These are phyloP conservation scores for Candida insectalens DNA, from an alignment of 805 yeast species.

Conservation along the genomic window DNA sequence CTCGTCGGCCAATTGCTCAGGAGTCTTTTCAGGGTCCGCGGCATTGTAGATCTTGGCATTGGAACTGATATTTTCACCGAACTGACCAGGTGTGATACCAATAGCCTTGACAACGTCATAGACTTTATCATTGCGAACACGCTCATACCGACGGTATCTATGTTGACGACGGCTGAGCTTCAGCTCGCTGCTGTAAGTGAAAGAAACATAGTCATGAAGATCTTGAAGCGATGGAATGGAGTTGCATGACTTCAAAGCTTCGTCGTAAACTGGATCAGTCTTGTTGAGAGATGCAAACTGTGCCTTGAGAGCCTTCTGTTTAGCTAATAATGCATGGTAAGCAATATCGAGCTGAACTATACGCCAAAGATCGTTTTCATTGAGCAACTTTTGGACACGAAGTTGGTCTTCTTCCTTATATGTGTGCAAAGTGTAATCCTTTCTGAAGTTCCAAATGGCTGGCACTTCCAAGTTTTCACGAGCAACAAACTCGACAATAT, in stretches of 20 bases:
- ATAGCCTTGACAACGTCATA: constrained; percentile 57
- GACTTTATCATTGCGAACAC: constrained; percentile 54
- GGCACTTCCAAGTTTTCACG: constrained; percentile 86
- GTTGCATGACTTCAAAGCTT: constrained; percentile 43
- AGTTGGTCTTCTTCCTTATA: constrained; percentile 32
- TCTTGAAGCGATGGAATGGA: constrained; percentile 80
- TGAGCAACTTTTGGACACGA: constrained; percentile 41
- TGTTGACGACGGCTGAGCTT: constrained; percentile 41
- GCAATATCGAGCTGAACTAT: constrained; percentile 80
- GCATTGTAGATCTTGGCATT: constrained; percentile 64
- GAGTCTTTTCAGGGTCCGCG: constrained; percentile 54
- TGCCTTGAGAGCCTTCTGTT: constrained; percentile 47
- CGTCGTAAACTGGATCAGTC: constrained; percentile 49
- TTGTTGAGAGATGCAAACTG: constrained; percentile 44
- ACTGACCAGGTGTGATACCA: constrained; percentile 71
- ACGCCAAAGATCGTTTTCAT: constrained; percentile 88
- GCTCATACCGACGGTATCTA: constrained; percentile 53
- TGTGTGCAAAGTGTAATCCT: constrained; percentile 69
- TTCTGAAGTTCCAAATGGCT: constrained; percentile 89
- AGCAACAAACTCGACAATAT: constrained; percentile 60
- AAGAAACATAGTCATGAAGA: constrained; percentile 71
- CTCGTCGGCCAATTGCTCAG: constrained; percentile 42
- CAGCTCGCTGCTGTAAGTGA: constrained; percentile 52
- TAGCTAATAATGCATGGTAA: constrained; percentile 74
- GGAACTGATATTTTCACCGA: constrained; percentile 70